Percentiles rank a stretch among this genome's conserved stretches.
phyloP scores from a whole-genome alignment of 306 rosid species.

The Rubus parviflorus region DNA sequence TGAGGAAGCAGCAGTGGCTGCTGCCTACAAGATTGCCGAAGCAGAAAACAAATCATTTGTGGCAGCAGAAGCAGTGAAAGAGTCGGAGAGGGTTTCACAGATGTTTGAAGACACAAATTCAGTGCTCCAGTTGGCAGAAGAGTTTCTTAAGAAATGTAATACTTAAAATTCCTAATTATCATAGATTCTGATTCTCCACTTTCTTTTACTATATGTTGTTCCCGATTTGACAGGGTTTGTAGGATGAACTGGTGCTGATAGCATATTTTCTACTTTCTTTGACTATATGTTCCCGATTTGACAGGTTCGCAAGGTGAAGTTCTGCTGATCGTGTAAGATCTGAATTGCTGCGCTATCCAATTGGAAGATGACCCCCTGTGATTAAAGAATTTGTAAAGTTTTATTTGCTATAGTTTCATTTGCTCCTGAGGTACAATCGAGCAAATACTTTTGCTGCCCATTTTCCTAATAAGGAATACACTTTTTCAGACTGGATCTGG shows the following conservation, averaged over 20 bases:
- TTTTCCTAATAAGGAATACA: conserved; percentile 12
- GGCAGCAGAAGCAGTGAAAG: conserved; percentile 45
- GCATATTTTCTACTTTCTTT: background rate
- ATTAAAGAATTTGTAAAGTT: conserved; percentile 37
- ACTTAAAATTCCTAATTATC: background rate
- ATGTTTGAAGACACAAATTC: conserved; percentile 36
- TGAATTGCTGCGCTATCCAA: background rate
- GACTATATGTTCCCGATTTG: conserved; percentile 2
- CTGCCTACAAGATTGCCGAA: conserved; percentile 43
- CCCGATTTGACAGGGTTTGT: background rate
- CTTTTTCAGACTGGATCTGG: conserved; percentile 8
- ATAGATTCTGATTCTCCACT: conserved; percentile 4
- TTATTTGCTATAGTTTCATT: conserved; percentile 12
- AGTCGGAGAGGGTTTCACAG: conserved; percentile 35
- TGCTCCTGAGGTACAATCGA: background rate
- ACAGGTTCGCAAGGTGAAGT: conserved; percentile 43
- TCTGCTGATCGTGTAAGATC: conserved; percentile 11
- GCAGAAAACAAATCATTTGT: conserved; percentile 41
- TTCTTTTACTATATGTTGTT: conserved; percentile 2
- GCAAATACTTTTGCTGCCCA: conserved; percentile 8
- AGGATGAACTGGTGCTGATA: conserved; percentile 17
- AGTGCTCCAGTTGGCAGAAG: conserved; percentile 32
- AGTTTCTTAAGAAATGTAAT: conserved; percentile 39
- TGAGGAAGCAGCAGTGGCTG: conserved; percentile 31
- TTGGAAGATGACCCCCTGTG: conserved; percentile 12